These are phyloP conservation scores for Lomentospora prolificans DNA, from an alignment of 2,329 filamentous ascomycete genomes.

Conservation along the genomic window DNA sequence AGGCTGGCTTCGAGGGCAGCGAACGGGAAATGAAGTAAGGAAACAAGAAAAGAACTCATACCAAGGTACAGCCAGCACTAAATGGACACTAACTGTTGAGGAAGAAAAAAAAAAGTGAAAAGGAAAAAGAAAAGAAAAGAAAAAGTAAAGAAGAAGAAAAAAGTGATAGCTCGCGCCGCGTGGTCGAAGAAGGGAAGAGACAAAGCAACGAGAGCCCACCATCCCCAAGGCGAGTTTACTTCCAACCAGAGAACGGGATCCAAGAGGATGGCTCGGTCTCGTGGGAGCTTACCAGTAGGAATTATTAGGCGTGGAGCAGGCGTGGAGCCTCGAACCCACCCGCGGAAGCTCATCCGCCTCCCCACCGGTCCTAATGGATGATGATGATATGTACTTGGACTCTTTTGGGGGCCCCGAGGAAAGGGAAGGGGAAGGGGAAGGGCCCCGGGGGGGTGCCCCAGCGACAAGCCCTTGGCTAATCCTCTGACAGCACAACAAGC, in stretches of 20 bases:
- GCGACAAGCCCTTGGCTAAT: too few relatives aligned
- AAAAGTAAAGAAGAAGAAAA: background rate
- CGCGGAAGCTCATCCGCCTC: background rate
- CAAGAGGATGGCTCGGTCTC: slow-evolving; percentile 1
- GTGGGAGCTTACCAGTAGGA: slow-evolving; percentile 3
- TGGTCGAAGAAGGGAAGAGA: background rate
- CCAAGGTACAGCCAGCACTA: too few relatives aligned
- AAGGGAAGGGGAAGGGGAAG: too few relatives aligned
- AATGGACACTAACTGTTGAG: too few relatives aligned
- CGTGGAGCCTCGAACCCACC: background rate
- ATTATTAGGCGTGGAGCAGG: background rate
- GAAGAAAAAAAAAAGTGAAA: slow-evolving; percentile 5
- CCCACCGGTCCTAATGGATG: too few relatives aligned
- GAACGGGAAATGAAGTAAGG: background rate
- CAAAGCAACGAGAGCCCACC: slow-evolving; percentile 1
- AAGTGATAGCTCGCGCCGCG: too few relatives aligned
- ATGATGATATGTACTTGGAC: too few relatives aligned
- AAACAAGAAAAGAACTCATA: background rate
- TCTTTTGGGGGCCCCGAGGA: too few relatives aligned
- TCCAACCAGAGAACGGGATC: background rate
- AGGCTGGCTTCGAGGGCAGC: too few relatives aligned
- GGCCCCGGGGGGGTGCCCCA: too few relatives aligned
- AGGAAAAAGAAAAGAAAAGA: background rate
- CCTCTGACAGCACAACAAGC: too few relatives aligned
- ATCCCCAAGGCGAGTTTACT: too few relatives aligned